Conservation (phyloP, 768 basidiomycete species). For the Pisolithus tinctorius region DNA sequence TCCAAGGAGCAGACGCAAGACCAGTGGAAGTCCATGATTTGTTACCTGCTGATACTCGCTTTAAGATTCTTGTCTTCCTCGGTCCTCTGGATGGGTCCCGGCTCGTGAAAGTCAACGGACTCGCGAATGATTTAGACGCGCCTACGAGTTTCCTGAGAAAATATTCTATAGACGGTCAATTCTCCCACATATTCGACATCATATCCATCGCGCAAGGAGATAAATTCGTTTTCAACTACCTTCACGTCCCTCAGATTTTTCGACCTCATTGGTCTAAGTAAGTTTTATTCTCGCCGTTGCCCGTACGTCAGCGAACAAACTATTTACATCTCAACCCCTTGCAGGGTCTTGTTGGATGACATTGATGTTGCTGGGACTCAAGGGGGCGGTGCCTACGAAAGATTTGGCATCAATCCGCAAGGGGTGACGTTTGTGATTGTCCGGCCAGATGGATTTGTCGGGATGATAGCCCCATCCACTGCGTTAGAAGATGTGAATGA, state of each 20-base stretch:
- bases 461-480: constrained; percentile 26
- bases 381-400: constrained; percentile 31
- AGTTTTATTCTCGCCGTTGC: constrained; percentile 7
- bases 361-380: constrained; percentile 21
- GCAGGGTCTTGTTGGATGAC: constrained; percentile 32
- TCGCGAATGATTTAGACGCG: constrained; percentile 23
- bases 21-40: constrained; percentile 36
- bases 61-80: constrained; percentile 32
- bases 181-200: constrained; percentile 26
- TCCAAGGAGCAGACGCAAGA: constrained; percentile 30
- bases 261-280: constrained; percentile 39
- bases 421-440: constrained; percentile 30
- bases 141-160: constrained; percentile 24
- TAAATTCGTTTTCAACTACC: constrained; percentile 30
- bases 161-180: constrained; percentile 16
- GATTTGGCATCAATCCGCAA: constrained; percentile 24
- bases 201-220: constrained; percentile 19
- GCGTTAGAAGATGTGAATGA: constrained; percentile 29
- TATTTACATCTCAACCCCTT: not conserved
- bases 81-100: constrained; percentile 23
- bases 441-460: constrained; percentile 37
- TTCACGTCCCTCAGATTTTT: constrained; percentile 28
- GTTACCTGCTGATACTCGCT: constrained; percentile 31
- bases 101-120: constrained; percentile 13
- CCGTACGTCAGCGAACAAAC: not conserved